These are phyloP conservation scores for Phlegmacium glaucopus DNA, from an alignment of 768 basidiomycete species.

Conservation along the genomic window DNA sequence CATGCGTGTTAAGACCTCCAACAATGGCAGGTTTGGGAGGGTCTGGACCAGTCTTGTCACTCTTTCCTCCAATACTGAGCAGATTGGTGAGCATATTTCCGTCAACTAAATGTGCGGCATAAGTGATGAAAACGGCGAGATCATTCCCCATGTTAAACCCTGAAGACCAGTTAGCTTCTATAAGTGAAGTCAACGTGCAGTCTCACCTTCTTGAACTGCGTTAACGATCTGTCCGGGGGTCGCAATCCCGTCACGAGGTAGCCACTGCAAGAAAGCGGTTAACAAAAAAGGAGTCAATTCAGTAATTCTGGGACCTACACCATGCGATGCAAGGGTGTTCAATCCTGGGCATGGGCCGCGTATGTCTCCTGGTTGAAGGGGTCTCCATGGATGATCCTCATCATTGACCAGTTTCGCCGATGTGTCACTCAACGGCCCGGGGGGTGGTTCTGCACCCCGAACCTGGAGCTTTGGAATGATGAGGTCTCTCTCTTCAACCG, in stretches of 20 bases:
- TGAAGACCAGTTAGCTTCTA: not conserved
- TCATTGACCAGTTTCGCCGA: slow-evolving; percentile 18
- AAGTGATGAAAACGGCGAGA: slow-evolving; percentile 13
- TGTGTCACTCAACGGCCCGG: slow-evolving; percentile 11
- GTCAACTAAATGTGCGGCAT: slow-evolving; percentile 14
- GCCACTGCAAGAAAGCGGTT: not conserved
- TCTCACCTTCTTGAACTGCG: not conserved
- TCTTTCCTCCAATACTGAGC: slow-evolving; percentile 16
- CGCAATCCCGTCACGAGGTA: not conserved
- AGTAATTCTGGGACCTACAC: slow-evolving; percentile 6
- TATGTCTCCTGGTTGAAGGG: slow-evolving; percentile 9
- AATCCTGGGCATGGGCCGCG: slow-evolving; percentile 17
- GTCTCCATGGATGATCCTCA: slow-evolving; percentile 14
- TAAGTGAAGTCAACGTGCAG: not conserved
- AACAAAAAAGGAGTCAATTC: not conserved
- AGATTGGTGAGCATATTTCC: slow-evolving; percentile 15
- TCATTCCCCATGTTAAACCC: slow-evolving; percentile 15
- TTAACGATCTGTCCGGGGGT: not conserved
- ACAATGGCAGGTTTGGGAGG: slow-evolving; percentile 15
- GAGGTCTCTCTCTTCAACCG: not conserved
- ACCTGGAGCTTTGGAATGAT: not conserved
- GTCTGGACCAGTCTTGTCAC: slow-evolving; percentile 11
- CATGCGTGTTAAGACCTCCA: slow-evolving; percentile 15
- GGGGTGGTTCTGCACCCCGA: not conserved
- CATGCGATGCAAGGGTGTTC: slow-evolving; percentile 16